These are phyloP conservation scores for Lactifluus volemus DNA, from an alignment of 768 basidiomycete species.

Conservation along the genomic window DNA sequence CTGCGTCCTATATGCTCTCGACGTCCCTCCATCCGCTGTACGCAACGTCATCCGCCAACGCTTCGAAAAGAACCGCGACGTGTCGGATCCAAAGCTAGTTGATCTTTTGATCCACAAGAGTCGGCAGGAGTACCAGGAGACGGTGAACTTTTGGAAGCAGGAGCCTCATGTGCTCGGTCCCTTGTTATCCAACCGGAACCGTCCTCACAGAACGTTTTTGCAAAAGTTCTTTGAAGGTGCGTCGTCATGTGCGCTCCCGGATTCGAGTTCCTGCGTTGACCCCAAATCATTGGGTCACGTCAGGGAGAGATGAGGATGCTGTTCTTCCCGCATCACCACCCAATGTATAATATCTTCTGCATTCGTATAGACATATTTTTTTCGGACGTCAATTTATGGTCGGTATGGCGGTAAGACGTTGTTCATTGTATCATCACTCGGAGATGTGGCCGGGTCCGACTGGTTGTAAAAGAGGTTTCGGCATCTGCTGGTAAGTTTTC, in stretches of 20 bases:
- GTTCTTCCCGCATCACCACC: conserved; percentile 40
- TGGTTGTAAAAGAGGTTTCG: not conserved
- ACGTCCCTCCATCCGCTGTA: conserved; percentile 66
- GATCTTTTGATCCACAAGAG: conserved; percentile 83
- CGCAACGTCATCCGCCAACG: conserved; percentile 76
- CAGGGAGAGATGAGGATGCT: conserved; percentile 71
- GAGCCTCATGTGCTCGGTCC: conserved; percentile 71
- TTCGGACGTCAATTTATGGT: conserved; percentile 6
- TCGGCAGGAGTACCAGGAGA: conserved; percentile 87
- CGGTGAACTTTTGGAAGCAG: conserved; percentile 91
- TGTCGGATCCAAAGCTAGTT: conserved; percentile 73
- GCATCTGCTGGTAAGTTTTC: not conserved
- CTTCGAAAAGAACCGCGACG: conserved; percentile 79
- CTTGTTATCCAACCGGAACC: conserved; percentile 43
- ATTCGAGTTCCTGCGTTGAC: not conserved
- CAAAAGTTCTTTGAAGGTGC: conserved; percentile 80
- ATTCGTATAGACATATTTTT: conserved; percentile 13
- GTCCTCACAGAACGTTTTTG: conserved; percentile 54
- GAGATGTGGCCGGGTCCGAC: not conserved
- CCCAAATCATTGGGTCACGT: not conserved
- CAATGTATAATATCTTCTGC: conserved; percentile 15
- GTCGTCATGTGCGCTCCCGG: conserved; percentile 21
- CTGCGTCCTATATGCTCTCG: conserved; percentile 70
- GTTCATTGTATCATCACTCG: too few relatives aligned
- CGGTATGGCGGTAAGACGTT: not conserved